Evolutionary conservation across 2,329 filamentous ascomycete genomes (phyloP).

Genomic region (Venturia effusa): DNA sequence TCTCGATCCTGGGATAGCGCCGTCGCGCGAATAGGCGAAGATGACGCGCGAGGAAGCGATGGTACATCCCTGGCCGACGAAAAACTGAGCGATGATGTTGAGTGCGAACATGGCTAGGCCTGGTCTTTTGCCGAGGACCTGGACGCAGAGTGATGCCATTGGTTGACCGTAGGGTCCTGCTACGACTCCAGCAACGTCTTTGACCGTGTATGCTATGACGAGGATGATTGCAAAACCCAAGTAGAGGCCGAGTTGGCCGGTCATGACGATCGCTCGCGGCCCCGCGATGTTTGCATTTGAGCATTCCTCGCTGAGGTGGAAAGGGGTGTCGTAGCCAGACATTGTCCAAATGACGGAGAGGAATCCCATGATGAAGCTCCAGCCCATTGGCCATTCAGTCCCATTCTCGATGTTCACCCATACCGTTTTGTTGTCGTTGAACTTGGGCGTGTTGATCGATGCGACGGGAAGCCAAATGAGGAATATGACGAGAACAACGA

Average conservation of each 20-base stretch:
- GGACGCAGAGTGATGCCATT: constrained; percentile 47
- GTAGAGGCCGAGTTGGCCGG: constrained; percentile 45
- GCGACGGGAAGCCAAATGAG: constrained; percentile 40
- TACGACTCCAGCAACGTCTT: constrained; percentile 36
- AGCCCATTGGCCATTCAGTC: constrained; percentile 46
- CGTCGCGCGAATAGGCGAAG: constrained; percentile 45
- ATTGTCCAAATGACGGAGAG: constrained; percentile 50
- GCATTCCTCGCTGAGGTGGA: constrained; percentile 25
- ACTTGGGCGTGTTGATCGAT: constrained; percentile 34
- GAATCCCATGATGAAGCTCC: constrained; percentile 49
- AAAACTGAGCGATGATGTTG: constrained; percentile 44
- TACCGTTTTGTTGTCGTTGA: constrained; percentile 40
- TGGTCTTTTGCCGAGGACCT: constrained; percentile 42
- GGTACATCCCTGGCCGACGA: constrained; percentile 47
- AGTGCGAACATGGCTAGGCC: constrained; percentile 46
- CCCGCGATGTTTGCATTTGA: constrained; percentile 35
- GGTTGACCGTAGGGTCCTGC: constrained; percentile 38
- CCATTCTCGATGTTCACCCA: constrained; percentile 42
- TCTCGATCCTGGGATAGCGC: constrained; percentile 35
- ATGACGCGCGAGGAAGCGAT: constrained; percentile 39
- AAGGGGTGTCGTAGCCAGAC: constrained; percentile 42
- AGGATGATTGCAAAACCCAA: constrained; percentile 48
- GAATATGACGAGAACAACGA: constrained; percentile 39
- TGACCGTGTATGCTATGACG: constrained; percentile 47
- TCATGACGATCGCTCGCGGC: constrained; percentile 44